A percentile compares a stretch with the other conserved stretches of the same genome.
Evolutionary conservation across 768 basidiomycete species (phyloP).

Genomic region (Trametes cubensis): DNA sequence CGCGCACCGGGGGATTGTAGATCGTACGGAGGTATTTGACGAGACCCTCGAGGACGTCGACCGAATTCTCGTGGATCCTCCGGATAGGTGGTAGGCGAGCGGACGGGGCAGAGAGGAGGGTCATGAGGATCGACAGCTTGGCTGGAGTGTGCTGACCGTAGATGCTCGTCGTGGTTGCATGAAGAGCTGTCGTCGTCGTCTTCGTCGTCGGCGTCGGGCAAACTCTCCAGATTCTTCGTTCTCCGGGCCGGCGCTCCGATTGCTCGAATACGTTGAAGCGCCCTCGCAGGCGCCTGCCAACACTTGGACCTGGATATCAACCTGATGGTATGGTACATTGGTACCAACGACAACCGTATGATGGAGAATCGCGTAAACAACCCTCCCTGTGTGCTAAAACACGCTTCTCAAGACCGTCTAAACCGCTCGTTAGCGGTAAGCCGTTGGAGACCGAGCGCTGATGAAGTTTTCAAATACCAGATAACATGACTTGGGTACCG

Average conservation of each 20-base stretch:
- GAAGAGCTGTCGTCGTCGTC: not conserved
- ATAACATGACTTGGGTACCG: too few species aligned
- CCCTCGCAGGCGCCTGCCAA: too few species aligned
- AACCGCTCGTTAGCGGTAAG: too few species aligned
- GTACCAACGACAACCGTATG: too few species aligned
- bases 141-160: not conserved
- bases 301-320: too few species aligned
- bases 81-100: constrained; percentile 56
- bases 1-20: constrained; percentile 66
- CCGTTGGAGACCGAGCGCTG: too few species aligned
- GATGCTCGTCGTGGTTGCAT: not conserved
- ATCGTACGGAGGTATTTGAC: constrained; percentile 54
- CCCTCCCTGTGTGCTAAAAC: too few species aligned
- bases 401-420: too few species aligned
- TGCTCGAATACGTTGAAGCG: not conserved
- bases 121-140: constrained; percentile 5
- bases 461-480: too few species aligned
- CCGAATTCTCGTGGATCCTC: constrained; percentile 40
- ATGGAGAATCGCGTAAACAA: too few species aligned
- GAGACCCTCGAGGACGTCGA: constrained; percentile 44
- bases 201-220: not conserved
- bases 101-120: constrained; percentile 45
- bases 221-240: not conserved
- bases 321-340: too few species aligned
- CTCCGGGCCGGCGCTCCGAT: not conserved